Base-by-base conservation (phyloP, 139 green algal genomes). In the Choricystis sp. region DNA sequence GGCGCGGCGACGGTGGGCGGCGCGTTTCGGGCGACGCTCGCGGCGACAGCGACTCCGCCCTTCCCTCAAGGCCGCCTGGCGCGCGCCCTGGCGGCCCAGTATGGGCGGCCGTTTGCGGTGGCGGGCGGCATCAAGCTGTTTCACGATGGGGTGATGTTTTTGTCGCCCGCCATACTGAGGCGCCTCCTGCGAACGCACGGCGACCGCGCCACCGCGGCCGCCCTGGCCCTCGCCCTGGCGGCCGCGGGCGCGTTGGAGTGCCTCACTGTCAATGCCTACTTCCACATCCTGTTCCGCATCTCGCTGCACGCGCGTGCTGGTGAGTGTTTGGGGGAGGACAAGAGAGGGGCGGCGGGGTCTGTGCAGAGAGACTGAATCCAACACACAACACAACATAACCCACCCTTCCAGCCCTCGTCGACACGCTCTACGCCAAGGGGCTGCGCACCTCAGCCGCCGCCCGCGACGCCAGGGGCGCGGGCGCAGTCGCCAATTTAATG, bases 251-350 rank as follows among this genome's bases (percentile, higher is more conserved):
- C 84, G 5, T 5, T 84, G 23, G 78, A 95, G 67, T 89, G 76
- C 1, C 64, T 94, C 9, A 71, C 67, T 3, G 67, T 92, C 28
- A 95, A 95, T 58, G 64, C 63, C 21, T 94, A 92, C 77, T 94
- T 92, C 73, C 80, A 95, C 69, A 72, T 75, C 5, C 69, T 94
- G 4, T 94, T 86, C 78, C 72, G 85, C 63, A 80, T 92, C 58
- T 72, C 65, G 22, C 71, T 88, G 56, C 81, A 87, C 66, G n/a
- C n/a, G n/a, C n/a, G n/a, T n/a, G n/a, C n/a, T n/a, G n/a, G n/a
- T n/a, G n/a, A n/a, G n/a, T n/a, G n/a, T n/a, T n/a, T n/a, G n/a
- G n/a, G n/a, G n/a, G n/a, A 26, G 66, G 3, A 20, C 20, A 4
- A 21, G 48, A 40, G 20, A 48, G 60, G 29, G 5, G 60, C 22